A percentile compares a stretch with the other conserved stretches of the same genome.
These are phyloP conservation scores for Leccinum fallax DNA, from an alignment of 1,284 basidiomycete genomes.

Conservation along the genomic window DNA sequence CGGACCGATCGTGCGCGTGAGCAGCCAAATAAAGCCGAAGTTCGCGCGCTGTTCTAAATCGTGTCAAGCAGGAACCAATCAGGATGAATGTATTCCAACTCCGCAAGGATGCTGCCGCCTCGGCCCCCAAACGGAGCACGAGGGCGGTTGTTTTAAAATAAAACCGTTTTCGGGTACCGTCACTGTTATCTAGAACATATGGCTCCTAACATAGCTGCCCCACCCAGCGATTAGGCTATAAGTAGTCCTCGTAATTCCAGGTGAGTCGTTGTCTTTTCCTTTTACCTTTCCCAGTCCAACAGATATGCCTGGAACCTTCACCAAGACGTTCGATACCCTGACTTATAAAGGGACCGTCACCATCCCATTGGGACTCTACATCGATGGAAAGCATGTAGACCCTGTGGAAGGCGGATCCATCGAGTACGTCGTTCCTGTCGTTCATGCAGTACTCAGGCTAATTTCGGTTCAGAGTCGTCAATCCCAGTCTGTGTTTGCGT, in stretches of 20 bases:
- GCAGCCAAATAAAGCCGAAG: not conserved
- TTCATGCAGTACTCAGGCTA: not conserved
- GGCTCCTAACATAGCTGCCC: not conserved
- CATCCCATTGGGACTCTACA: slow-evolving; percentile 30
- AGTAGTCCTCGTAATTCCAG: not conserved
- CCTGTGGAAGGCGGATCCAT: slow-evolving; percentile 24
- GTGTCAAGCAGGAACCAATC: not conserved
- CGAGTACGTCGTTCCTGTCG: slow-evolving; percentile 20
- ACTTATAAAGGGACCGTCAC: slow-evolving; percentile 30
- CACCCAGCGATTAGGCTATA: slow-evolving; percentile 1
- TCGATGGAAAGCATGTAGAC: slow-evolving; percentile 31
- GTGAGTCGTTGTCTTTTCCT: not conserved
- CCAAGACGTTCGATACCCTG: slow-evolving; percentile 24
- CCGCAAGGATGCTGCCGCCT: not conserved
- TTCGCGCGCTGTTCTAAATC: not conserved
- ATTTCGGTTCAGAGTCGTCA: slow-evolving; percentile 22
- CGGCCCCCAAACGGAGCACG: not conserved
- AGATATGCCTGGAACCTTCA: slow-evolving; percentile 26
- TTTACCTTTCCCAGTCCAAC: not conserved
- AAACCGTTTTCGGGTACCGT: not conserved
- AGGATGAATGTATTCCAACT: not conserved
- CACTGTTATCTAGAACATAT: slow-evolving; percentile 1
- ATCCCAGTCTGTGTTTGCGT: slow-evolving; percentile 19
- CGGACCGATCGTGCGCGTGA: not conserved
- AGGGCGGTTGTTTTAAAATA: not conserved